Base-by-base conservation (phyloP, 202 grass and related monocot genomes). In the Eragrostis tef region DNA sequence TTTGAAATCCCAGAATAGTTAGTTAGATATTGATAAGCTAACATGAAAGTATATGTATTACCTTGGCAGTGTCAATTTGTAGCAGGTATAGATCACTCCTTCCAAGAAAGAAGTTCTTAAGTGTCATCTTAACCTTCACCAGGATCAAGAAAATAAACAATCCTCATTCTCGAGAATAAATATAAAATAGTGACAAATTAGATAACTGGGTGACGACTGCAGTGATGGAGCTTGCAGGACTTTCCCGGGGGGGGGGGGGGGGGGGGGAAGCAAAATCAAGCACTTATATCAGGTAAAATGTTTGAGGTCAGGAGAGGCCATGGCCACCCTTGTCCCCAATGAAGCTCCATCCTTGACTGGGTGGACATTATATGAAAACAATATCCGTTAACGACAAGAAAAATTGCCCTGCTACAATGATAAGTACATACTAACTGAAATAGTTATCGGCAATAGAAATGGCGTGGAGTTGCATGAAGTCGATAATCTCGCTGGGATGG, bases 121-220 rank as follows among this genome's bases (percentile, higher is more conserved):
- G 58, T 9, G 87, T 85, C 87, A 86, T 90, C 91, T 81, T 97
- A 20, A 97, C 91, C 91, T 97, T 78, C 73, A 92, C 16, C 44
- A 85, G 16, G 52, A 19, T 34, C 44, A 78, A 80, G 9, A 29
- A 29, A 39, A 74, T 42, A 87, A 67, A 60, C 34, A 69, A 79
- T 52, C 2, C 60, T 86, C 52, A 27, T 34, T 62, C 53, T 73
- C 7, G 14, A 66, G 15, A 64, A 65, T 24, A 54, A 39, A 7
- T 22, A 72, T 24, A 74, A 6, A 67, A 15, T 20, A 71, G 34
- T 26, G 26, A 77, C 39, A 65, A 42, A 75, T 75, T 67, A 43
- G 24, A 84, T 49, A 64, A 50, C 44, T 27, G n/a, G n/a, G n/a
- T n/a, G n/a, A n/a, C n/a, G n/a, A n/a, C n/a, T n/a, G n/a, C n/a